A percentile compares a stretch with the other conserved stretches of the same genome.
Conservation (phyloP, 108 stramenopile genomes). For the Epithemia pelagica region DNA sequence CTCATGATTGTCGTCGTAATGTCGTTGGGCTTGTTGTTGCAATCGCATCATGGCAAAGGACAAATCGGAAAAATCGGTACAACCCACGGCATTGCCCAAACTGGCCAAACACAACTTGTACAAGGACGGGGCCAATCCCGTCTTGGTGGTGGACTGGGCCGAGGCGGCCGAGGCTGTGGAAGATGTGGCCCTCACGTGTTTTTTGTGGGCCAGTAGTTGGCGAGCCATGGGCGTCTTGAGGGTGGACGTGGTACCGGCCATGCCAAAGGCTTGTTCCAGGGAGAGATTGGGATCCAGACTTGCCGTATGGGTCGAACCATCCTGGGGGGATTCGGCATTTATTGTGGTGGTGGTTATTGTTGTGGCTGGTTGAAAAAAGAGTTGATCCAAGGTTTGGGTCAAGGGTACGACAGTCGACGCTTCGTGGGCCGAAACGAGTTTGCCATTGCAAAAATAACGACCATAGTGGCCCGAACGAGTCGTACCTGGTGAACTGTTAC, state of each 20-base stretch:
- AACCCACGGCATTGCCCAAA: slow-evolving; percentile 37
- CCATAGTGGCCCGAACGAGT: slow-evolving; percentile 27
- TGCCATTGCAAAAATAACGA: slow-evolving; percentile 27
- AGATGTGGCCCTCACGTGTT: background rate
- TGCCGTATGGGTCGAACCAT: background rate
- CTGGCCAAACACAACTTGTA: slow-evolving; percentile 23
- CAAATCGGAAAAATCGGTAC: slow-evolving; percentile 17
- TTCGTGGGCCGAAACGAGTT: slow-evolving; percentile 31
- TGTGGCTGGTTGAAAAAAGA: slow-evolving; percentile 5
- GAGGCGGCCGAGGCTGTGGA: background rate
- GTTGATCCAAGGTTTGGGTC: slow-evolving; percentile 16
- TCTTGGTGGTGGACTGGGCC: background rate
- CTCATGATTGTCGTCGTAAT: slow-evolving; percentile 30
- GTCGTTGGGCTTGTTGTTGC: slow-evolving; percentile 16
- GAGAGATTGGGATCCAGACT: slow-evolving; percentile 5
- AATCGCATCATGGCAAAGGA: slow-evolving; percentile 6
- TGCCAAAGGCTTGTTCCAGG: background rate
- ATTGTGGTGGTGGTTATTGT: too few species aligned
- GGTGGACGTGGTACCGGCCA: background rate
- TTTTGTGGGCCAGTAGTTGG: too few species aligned
- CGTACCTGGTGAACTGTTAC: background rate
- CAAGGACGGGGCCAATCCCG: slow-evolving; percentile 3
- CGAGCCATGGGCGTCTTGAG: too few species aligned
- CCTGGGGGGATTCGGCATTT: too few species aligned
- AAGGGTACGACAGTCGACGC: slow-evolving; percentile 9